Conservation (phyloP, 2,329 filamentous ascomycete species). For the Ceratocystis lukuohia region DNA sequence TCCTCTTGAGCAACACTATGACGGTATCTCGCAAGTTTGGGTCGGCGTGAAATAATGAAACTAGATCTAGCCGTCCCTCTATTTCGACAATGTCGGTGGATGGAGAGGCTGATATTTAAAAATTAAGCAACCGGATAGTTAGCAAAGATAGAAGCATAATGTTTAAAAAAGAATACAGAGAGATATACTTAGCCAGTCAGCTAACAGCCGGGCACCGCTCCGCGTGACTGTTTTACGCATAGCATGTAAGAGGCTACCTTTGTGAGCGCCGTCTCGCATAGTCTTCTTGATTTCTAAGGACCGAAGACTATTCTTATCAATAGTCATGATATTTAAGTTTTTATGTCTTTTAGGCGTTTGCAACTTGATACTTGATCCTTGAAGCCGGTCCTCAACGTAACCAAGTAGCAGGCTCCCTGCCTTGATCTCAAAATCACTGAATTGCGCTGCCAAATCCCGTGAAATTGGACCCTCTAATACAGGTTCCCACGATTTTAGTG, state of each 20-base stretch:
- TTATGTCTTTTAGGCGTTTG: slow-evolving; percentile 68
- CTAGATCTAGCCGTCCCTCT: slow-evolving; percentile 65
- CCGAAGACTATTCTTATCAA: slow-evolving; percentile 83
- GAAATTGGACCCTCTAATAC: slow-evolving; percentile 66
- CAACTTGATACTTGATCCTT: slow-evolving; percentile 64
- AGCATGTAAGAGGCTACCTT: slow-evolving; percentile 81
- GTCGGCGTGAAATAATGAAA: slow-evolving; percentile 57
- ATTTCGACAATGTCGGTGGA: slow-evolving; percentile 78
- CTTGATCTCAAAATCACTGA: slow-evolving; percentile 54
- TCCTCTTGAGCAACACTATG: slow-evolving; percentile 53
- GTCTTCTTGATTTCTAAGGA: slow-evolving; percentile 83
- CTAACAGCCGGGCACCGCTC: slow-evolving; percentile 72
- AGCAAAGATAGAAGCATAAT: background rate
- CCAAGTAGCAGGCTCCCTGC: slow-evolving; percentile 72
- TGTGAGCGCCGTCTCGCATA: slow-evolving; percentile 61
- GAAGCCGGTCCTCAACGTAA: slow-evolving; percentile 69
- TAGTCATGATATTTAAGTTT: slow-evolving; percentile 65
- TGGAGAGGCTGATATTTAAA: slow-evolving; percentile 42
- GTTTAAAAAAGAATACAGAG: slow-evolving; percentile 16
- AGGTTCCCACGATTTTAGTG: slow-evolving; percentile 52
- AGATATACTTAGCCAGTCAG: slow-evolving; percentile 58
- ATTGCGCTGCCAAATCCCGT: slow-evolving; percentile 37
- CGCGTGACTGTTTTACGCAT: slow-evolving; percentile 82
- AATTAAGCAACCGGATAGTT: slow-evolving; percentile 13
- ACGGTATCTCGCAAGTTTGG: slow-evolving; percentile 57